Evolutionary conservation across 208 protist species (phyloP).

Genomic region (Acanthamoeba royreba): DNA sequence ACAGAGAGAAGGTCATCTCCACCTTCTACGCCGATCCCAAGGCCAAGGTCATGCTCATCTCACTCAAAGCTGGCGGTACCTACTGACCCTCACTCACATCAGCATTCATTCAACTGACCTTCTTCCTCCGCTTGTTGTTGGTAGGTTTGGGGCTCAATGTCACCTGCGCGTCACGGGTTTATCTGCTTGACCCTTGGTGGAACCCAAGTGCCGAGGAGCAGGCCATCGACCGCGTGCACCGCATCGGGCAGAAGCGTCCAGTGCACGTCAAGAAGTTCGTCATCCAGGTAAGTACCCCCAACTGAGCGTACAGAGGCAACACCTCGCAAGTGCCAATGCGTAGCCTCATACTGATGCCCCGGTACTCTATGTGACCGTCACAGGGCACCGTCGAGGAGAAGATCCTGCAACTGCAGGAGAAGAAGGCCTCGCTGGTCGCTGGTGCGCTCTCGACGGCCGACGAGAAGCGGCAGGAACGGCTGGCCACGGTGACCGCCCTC

Average conservation of each 20-base stretch:
- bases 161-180: neutral
- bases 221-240: slow-evolving; percentile 70
- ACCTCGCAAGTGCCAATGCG: too few species aligned
- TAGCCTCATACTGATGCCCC: neutral
- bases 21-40: slow-evolving; percentile 60
- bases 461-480: neutral
- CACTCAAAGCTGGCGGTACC: slow-evolving; percentile 71
- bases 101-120: too few species aligned
- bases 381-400: slow-evolving; percentile 63
- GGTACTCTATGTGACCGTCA: neutral
- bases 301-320: neutral
- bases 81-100: too few species aligned
- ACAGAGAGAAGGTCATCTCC: slow-evolving; percentile 52
- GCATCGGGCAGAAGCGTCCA: slow-evolving; percentile 64
- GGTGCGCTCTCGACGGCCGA: neutral
- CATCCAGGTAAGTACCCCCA: slow-evolving; percentile 50
- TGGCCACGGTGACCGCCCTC: too few species aligned
- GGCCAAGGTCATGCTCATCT: neutral
- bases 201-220: slow-evolving; percentile 68
- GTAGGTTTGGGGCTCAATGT: neutral
- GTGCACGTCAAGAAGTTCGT: slow-evolving; percentile 63
- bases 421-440: slow-evolving; percentile 60
- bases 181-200: neutral
- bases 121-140: neutral
- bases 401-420: slow-evolving; percentile 68